Conservation (phyloP, 2,329 filamentous ascomycete genomes). For the Pestalotiopsis sp. region DNA sequence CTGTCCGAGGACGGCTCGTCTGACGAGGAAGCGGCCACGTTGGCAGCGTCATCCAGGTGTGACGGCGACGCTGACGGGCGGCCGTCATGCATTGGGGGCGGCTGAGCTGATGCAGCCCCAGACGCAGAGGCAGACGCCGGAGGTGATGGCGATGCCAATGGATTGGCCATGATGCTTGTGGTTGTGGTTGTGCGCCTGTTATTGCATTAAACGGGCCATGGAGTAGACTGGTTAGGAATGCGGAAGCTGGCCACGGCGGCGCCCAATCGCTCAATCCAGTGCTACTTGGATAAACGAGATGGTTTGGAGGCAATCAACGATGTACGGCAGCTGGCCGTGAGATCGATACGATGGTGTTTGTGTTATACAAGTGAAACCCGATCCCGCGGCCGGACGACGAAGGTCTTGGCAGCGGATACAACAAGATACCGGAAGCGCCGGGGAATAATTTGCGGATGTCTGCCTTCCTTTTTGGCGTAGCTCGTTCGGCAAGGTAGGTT, state of each 20-base stretch:
- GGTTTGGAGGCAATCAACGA: not conserved
- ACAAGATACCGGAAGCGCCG: not conserved
- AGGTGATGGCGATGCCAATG: not conserved
- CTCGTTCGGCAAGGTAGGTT: too few relatives aligned
- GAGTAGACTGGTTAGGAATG: not conserved
- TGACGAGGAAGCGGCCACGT: slow-evolving; percentile 17
- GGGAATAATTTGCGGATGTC: not conserved
- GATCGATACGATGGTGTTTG: not conserved
- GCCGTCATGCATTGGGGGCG: not conserved
- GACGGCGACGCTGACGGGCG: not conserved
- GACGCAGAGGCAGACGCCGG: not conserved
- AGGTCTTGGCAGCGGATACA: not conserved
- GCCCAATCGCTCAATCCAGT: not conserved
- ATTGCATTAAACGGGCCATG: not conserved
- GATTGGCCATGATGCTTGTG: not conserved
- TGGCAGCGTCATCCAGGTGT: not conserved
- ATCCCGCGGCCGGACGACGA: not conserved
- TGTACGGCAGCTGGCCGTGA: not conserved
- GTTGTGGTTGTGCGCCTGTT: not conserved
- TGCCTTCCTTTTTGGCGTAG: too few relatives aligned
- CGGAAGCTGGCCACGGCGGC: not conserved
- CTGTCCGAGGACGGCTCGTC: slow-evolving; percentile 29
- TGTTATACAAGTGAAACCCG: not conserved
- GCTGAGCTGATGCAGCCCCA: not conserved
- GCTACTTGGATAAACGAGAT: not conserved